phyloP scores from a whole-genome alignment of 129 eudicot species.

The Logfia minima region DNA sequence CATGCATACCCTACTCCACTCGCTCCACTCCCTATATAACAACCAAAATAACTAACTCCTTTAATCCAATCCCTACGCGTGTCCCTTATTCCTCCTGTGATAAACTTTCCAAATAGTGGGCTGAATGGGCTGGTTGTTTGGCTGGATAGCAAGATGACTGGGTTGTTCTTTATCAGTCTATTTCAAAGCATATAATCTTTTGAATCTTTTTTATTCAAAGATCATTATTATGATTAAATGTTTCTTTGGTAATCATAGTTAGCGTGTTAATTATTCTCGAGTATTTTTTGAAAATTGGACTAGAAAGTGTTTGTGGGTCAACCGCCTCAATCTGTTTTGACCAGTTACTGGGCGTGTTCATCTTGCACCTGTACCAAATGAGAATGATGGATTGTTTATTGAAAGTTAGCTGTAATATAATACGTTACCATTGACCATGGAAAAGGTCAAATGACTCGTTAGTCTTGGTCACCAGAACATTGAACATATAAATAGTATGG shows the following conservation, averaged over 20 bases:
- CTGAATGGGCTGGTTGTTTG: no score
- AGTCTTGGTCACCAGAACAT: constrained; percentile 9
- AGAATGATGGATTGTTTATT: neutral
- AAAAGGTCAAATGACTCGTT: constrained; percentile 3
- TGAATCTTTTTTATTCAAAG: neutral
- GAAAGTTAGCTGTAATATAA: neutral
- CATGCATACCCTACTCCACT: no score
- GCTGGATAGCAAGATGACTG: no score
- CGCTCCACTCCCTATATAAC: no score
- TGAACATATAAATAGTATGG: no score
- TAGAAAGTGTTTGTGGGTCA: neutral
- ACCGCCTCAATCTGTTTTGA: neutral
- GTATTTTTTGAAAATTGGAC: neutral
- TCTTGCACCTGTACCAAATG: neutral
- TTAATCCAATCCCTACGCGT: no score
- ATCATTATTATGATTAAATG: neutral
- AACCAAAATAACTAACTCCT: no score
- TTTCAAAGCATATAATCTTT: neutral
- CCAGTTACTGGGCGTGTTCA: neutral
- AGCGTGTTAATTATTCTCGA: neutral
- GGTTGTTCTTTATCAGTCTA: no score
- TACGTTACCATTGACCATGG: constrained; percentile 15
- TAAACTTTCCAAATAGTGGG: no score
- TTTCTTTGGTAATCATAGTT: neutral
- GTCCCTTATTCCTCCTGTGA: no score